Percentiles rank a stretch among this genome's conserved stretches.
phyloP scores from a whole-genome alignment of 352 stramenopile species.

The Blastocystis sp. region DNA sequence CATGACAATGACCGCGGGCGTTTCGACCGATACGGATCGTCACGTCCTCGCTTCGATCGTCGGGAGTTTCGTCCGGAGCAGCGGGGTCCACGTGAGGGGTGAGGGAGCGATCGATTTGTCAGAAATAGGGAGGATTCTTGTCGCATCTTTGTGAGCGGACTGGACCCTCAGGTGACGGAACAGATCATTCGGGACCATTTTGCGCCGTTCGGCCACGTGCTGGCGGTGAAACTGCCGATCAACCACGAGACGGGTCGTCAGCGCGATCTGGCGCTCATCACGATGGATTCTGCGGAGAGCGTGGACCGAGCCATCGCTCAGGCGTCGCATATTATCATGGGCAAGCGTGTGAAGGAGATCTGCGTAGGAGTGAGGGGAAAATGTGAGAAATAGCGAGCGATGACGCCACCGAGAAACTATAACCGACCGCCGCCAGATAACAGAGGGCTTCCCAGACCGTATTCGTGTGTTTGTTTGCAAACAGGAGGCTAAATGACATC shows the following conservation, averaged over 20 bases:
- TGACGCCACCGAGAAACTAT: background rate
- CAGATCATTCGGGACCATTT: constrained; percentile 46
- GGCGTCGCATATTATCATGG: constrained; percentile 21
- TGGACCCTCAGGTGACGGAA: constrained; percentile 16
- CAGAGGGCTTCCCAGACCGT: background rate
- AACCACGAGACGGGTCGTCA: constrained; percentile 30
- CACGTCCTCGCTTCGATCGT: background rate
- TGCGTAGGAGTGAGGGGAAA: background rate
- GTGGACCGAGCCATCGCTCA: background rate
- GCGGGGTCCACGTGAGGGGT: background rate
- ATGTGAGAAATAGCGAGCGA: background rate
- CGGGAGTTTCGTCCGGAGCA: background rate
- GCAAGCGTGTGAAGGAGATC: constrained; percentile 32
- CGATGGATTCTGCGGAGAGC: constrained; percentile 14
- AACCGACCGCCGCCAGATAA: background rate
- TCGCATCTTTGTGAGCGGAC: constrained; percentile 14
- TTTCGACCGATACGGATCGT: background rate
- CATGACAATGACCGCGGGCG: too few species aligned
- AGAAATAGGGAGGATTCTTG: constrained; percentile 16
- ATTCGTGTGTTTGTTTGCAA: constrained; percentile 3
- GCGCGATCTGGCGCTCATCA: constrained; percentile 21
- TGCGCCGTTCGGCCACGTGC: background rate
- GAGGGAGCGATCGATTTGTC: background rate
- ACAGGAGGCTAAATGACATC: background rate
- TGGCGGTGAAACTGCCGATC: constrained; percentile 5